phyloP scores from a whole-genome alignment of 1,284 basidiomycete species.

The Prillingera fragicola region DNA sequence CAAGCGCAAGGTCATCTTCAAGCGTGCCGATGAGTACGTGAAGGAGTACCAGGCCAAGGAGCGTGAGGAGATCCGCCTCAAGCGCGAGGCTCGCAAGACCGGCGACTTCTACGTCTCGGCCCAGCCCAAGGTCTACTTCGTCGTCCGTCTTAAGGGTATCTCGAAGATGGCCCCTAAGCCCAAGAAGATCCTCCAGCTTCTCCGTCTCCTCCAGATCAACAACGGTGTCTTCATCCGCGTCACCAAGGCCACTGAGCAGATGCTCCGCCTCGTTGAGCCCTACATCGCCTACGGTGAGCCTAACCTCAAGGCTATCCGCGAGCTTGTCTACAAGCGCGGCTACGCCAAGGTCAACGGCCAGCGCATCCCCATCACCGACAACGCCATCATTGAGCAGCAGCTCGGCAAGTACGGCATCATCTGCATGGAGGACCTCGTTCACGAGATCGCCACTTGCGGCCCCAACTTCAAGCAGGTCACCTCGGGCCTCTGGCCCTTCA shows the following conservation, averaged over 20 bases:
- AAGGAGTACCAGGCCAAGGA: constrained; percentile 93
- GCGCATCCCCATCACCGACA: constrained; percentile 92
- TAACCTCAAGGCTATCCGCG: constrained; percentile 93
- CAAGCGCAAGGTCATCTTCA: constrained; percentile 97
- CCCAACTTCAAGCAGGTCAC: constrained; percentile 99
- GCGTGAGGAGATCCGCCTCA: constrained; percentile 93
- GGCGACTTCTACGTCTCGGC: constrained; percentile 98
- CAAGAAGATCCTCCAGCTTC: constrained; percentile 96
- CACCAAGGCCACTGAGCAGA: constrained; percentile 92
- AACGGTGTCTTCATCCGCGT: constrained; percentile 98
- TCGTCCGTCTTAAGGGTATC: constrained; percentile 97
- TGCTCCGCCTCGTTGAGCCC: constrained; percentile 95
- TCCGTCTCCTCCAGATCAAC: constrained; percentile 99
- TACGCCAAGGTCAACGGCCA: constrained; percentile 99
- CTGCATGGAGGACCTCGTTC: constrained; percentile 92
- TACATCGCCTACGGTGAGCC: constrained; percentile 91
- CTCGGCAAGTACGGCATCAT: constrained; percentile 96
- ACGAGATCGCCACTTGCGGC: constrained; percentile 92
- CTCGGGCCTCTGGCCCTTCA: constrained; percentile 99
- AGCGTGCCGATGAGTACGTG: constrained; percentile 97
- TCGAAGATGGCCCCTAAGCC: constrained; percentile 99
- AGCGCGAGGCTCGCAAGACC: constrained; percentile 82
- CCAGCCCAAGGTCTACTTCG: constrained; percentile 96
- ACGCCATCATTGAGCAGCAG: constrained; percentile 81
- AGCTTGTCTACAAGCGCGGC: constrained; percentile 98